Evolutionary conservation across 1,139 yeast genomes (phyloP), one percentile per base, ranked within the genome.

Genomic region (Pneumocystis carinii): DNA sequence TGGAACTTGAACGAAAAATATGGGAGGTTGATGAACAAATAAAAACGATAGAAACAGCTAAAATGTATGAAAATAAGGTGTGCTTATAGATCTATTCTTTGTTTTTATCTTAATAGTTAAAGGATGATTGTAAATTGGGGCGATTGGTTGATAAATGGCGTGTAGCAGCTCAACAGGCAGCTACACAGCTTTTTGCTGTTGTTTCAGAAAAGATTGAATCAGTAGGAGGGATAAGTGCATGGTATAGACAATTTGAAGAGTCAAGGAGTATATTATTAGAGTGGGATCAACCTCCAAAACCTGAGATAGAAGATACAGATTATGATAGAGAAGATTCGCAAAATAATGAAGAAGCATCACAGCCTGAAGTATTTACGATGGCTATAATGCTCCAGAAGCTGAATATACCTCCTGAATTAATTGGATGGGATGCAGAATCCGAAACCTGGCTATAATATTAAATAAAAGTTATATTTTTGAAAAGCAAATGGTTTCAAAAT

Each of bases 111-210:
- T 37, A 37, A 19, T 37, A 39, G 3, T 27, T 19, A 14, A 60
- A 62, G 36, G 64, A 62, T 41, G 64, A 62, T n/a, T 19, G n/a
- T 17, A 41, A 57, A 15, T 24, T 62, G n/a, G 41, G 38, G 6
- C 48, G 19, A 8, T 57, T 62, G 6, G 36, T 62, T 29, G 35
- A 32, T 14, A 61, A 60, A 29, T 62, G 63, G 63, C 53, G 59
- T 17, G 7, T n/a, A 4, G 63, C 65, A 6, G 62, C 64, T 12
- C 64, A 62, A 59, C 37, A 41, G 14, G 64, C 64, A 15, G 64
- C 64, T 12, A 19, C 56, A n/a, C 60, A 59, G 19, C 42, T 62
- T 48, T 62, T 39, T 36, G 37, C 32, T 8, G 55, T 53, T 17
- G 61, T 62, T 55, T 56, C 63, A n/a, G 64, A 59, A 36, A 60